Base-by-base conservation (phyloP, 1,139 yeast species). In the Sugiyamaella xylanicola region DNA sequence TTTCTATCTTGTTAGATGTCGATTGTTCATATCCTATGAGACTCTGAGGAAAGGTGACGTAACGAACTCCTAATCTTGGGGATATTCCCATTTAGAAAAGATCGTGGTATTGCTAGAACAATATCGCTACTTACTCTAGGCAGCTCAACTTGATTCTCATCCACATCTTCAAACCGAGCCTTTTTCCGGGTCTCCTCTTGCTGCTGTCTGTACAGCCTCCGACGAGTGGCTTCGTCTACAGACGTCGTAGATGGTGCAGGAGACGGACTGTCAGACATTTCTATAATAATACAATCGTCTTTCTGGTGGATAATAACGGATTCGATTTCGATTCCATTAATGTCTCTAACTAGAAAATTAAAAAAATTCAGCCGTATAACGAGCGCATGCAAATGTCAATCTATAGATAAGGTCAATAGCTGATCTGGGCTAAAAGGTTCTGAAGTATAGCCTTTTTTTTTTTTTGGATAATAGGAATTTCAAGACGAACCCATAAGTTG, bases 1-100 rank as follows among this genome's bases (percentile, higher is more conserved):
- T 72, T 95, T 95, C 72, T 87, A 79, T 42, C 95, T 44, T 32
- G 54, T 65, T 85, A 82, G 72, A n/a, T n/a, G n/a, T n/a, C n/a
- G n/a, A n/a, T n/a, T n/a, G n/a, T n/a, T n/a, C n/a, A n/a, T n/a
- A n/a, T n/a, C n/a, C n/a, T n/a, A n/a, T n/a, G n/a, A n/a, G n/a
- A n/a, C n/a, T n/a, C n/a, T n/a, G n/a, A n/a, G n/a, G n/a, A n/a
- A n/a, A n/a, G n/a, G n/a, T n/a, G n/a, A n/a, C n/a, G n/a, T n/a
- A n/a, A n/a, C n/a, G n/a, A n/a, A n/a, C n/a, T n/a, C n/a, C n/a
- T n/a, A n/a, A n/a, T n/a, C n/a, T n/a, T n/a, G n/a, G n/a, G n/a
- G n/a, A n/a, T n/a, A n/a, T n/a, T n/a, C n/a, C n/a, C n/a, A n/a
- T n/a, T n/a, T n/a, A n/a, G n/a, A n/a, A n/a, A n/a, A n/a, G n/a